Evolutionary conservation across 2,329 filamentous ascomycete genomes (phyloP).

Genomic region (Parastagonospora avenae): DNA sequence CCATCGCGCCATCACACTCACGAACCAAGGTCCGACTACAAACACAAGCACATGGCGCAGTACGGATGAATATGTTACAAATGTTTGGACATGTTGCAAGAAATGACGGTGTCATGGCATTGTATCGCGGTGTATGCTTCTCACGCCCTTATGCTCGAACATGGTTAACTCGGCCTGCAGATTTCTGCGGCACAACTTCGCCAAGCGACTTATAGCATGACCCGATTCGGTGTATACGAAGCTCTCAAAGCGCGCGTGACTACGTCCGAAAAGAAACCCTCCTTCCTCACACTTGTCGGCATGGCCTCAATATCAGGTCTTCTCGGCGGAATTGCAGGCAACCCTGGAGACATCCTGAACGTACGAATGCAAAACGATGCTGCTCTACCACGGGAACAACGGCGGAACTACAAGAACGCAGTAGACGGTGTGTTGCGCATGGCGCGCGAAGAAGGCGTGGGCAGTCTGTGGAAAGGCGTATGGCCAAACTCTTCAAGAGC

Average conservation of each 20-base stretch:
- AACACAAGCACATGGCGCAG: constrained; percentile 72
- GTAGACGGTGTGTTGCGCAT: constrained; percentile 85
- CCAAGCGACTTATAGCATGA: constrained; percentile 92
- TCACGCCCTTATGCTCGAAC: neutral
- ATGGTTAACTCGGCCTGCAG: constrained; percentile 39
- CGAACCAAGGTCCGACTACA: constrained; percentile 77
- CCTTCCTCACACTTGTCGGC: constrained; percentile 76
- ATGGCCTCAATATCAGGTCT: constrained; percentile 86
- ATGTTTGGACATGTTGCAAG: constrained; percentile 84
- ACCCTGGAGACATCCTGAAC: constrained; percentile 94
- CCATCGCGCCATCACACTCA: constrained; percentile 19
- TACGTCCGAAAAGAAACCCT: constrained; percentile 59
- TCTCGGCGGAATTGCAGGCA: constrained; percentile 85
- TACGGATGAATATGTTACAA: constrained; percentile 76
- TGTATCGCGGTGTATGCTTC: constrained; percentile 77
- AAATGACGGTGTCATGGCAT: constrained; percentile 74
- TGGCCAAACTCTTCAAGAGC: constrained; percentile 82
- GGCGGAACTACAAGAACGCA: constrained; percentile 88
- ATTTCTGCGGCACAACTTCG: constrained; percentile 91
- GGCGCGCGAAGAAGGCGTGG: constrained; percentile 79
- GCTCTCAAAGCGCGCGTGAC: constrained; percentile 78
- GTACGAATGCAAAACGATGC: constrained; percentile 97
- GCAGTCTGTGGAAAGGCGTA: constrained; percentile 80
- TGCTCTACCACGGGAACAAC: constrained; percentile 72
- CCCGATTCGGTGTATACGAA: constrained; percentile 96